Percentiles rank a stretch among this genome's conserved stretches.
phyloP scores from a whole-genome alignment of 163 green algal species.

The Volvox carteri region DNA sequence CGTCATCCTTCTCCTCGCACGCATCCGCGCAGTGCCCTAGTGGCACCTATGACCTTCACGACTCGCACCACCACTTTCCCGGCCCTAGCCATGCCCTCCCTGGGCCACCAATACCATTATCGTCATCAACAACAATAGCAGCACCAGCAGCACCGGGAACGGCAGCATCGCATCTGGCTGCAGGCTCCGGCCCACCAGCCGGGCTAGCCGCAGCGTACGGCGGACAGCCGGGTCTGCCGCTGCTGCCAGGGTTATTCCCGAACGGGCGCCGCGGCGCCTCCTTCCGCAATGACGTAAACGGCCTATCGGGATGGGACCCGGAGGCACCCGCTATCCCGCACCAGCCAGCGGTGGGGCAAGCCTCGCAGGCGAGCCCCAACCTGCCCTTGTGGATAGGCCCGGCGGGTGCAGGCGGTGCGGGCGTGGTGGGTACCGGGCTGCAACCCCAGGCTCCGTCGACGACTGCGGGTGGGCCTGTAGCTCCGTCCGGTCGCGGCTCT shows the following conservation, averaged over 20 bases:
- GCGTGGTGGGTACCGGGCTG: neutral
- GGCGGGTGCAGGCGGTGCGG: neutral
- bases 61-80: neutral
- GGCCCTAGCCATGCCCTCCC: neutral
- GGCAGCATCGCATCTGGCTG: too few relatives aligned
- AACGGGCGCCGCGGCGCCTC: neutral
- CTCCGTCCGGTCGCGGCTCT: neutral
- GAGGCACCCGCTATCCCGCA: slow-evolving; percentile 1
- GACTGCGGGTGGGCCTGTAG: neutral
- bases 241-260: slow-evolving; percentile 12
- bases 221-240: neutral
- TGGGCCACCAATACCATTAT: neutral
- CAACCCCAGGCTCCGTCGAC: neutral
- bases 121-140: neutral
- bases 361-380: neutral
- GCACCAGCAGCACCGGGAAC: neutral
- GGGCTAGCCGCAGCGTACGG: neutral
- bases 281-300: slow-evolving; percentile 2
- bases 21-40: neutral
- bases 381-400: slow-evolving; percentile 30
- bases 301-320: slow-evolving; percentile 34
- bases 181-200: too few relatives aligned
- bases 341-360: neutral
- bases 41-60: neutral
- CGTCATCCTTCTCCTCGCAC: slow-evolving; percentile 16